Conservation (phyloP, 2,329 filamentous ascomycete species). For the Apiospora saccharicola region DNA sequence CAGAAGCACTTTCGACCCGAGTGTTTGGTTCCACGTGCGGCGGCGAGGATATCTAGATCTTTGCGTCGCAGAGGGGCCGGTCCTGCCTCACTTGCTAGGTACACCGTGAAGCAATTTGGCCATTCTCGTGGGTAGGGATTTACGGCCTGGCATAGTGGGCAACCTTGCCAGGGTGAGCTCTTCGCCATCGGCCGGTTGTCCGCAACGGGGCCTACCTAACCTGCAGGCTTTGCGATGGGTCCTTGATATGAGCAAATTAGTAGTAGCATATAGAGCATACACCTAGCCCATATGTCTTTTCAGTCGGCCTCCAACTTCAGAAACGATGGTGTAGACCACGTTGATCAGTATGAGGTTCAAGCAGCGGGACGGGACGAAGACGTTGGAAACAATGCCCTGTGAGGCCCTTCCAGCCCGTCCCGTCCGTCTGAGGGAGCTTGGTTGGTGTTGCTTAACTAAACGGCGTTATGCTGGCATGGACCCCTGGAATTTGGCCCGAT, state of each 20-base stretch:
- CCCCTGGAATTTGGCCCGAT: neutral
- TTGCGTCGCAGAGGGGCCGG: neutral
- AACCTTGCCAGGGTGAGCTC: conserved; percentile 2
- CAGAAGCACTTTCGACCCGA: neutral
- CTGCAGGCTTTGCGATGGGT: neutral
- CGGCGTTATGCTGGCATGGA: conserved; percentile 1
- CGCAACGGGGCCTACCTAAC: conserved; percentile 4
- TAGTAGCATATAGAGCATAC: neutral
- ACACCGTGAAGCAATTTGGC: conserved; percentile 1
- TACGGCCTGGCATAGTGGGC: neutral
- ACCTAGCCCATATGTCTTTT: neutral
- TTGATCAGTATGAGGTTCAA: neutral
- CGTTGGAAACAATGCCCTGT: neutral
- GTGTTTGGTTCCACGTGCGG: neutral
- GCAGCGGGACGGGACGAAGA: neutral
- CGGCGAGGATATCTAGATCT: neutral
- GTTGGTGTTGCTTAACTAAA: neutral
- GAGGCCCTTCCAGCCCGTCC: neutral
- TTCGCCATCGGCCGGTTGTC: conserved; percentile 4
- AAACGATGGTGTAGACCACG: neutral
- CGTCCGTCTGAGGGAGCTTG: neutral
- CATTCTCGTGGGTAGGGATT: neutral
- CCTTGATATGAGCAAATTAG: neutral
- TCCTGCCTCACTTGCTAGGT: neutral
- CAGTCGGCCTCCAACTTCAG: neutral